phyloP scores from a whole-genome alignment of 306 rosid species.

The Dalbergia cochinchinensis region DNA sequence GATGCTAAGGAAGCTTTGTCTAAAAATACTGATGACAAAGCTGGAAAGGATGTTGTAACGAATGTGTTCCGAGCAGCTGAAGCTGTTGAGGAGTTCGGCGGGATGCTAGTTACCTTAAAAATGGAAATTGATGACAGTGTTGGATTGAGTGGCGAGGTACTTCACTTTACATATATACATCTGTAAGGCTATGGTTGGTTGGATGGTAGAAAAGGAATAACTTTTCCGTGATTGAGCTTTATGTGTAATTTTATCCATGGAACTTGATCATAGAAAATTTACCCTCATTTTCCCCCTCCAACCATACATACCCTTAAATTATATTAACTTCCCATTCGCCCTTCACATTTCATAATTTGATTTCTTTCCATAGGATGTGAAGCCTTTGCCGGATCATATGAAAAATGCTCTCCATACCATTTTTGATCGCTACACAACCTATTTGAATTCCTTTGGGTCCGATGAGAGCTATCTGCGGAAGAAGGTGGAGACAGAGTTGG shows the following conservation, averaged over 20 bases:
- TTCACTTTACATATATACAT: conserved; percentile 4
- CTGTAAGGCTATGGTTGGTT: not conserved
- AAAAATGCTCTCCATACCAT: conserved; percentile 67
- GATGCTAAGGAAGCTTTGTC: conserved; percentile 72
- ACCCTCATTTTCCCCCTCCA: too few species aligned
- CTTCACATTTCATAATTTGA: conserved; percentile 33
- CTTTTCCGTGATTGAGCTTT: too few species aligned
- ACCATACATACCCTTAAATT: not conserved
- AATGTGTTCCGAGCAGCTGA: conserved; percentile 82
- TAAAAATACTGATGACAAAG: conserved; percentile 67
- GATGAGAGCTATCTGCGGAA: conserved; percentile 83
- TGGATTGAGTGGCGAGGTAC: conserved; percentile 92
- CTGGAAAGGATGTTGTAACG: conserved; percentile 69
- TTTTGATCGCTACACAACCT: conserved; percentile 71
- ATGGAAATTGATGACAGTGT: conserved; percentile 87
- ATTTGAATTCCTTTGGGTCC: conserved; percentile 88
- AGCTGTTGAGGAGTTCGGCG: conserved; percentile 90
- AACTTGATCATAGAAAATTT: too few species aligned
- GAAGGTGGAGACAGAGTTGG: conserved; percentile 94
- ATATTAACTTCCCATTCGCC: conserved; percentile 10
- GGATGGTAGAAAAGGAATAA: too few species aligned
- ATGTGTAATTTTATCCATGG: too few species aligned
- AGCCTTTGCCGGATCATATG: conserved; percentile 68
- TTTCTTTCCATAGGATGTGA: conserved; percentile 62
- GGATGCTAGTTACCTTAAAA: conserved; percentile 61